Conservation (phyloP, 2,329 filamentous ascomycete genomes). For the Lecanicillium sp. region DNA sequence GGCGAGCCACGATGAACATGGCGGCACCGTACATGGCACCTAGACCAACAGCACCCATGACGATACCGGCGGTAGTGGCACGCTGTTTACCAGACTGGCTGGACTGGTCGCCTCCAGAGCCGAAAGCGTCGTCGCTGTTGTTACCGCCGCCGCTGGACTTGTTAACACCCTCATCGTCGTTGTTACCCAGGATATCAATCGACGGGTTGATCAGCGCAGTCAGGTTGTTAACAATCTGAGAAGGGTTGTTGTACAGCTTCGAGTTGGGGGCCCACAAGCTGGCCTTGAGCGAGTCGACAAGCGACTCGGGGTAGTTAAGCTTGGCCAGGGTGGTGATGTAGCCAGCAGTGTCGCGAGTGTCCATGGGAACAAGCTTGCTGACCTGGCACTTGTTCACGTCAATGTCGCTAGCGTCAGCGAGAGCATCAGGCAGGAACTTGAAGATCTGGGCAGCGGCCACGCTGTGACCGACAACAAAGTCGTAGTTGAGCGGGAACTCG, state of each 20-base stretch:
- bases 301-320: constrained; percentile 64
- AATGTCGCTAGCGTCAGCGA: constrained; percentile 59
- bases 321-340: constrained; percentile 73
- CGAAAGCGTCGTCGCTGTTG: constrained; percentile 37
- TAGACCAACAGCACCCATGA: constrained; percentile 68
- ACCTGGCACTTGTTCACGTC: constrained; percentile 53
- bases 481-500: constrained; percentile 72
- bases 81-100: constrained; percentile 53
- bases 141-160: constrained; percentile 26
- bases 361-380: constrained; percentile 66
- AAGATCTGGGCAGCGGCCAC: constrained; percentile 82
- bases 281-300: constrained; percentile 61
- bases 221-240: constrained; percentile 61
- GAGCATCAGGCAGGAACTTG: constrained; percentile 63
- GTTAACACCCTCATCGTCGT: constrained; percentile 36
- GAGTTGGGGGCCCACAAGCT: constrained; percentile 68
- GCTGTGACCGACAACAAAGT: constrained; percentile 67
- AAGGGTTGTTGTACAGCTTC: constrained; percentile 65
- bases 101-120: constrained; percentile 29
- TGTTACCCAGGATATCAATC: constrained; percentile 42
- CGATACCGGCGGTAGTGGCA: constrained; percentile 63
- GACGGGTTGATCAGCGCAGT: constrained; percentile 78
- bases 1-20: constrained; percentile 88
- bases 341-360: constrained; percentile 61
- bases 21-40: constrained; percentile 85